Evolutionary conservation across 192 early-diverging fungal genomes (phyloP), one percentile per base, ranked within the genome.

Genomic region (Entrophospora sp.): DNA sequence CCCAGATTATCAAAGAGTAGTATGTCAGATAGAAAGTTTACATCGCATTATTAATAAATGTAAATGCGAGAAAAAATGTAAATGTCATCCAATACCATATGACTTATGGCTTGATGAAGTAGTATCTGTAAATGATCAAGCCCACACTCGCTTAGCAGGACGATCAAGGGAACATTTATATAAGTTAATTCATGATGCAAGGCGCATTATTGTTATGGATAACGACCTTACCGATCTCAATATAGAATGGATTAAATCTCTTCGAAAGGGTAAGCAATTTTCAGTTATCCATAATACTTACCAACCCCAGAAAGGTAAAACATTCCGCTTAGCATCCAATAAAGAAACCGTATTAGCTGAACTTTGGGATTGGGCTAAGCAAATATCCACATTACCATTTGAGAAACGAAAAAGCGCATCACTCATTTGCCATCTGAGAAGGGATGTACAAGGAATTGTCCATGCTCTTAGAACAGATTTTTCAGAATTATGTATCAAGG

Each of bases 21-120:
- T 53, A 32, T 53, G 25, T 32, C 20, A 27, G 51, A 25, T 53
- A 27, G 51, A 53, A 53, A 53, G 51, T 53, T 53, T 53, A 53
- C 12, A 53, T 12, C 25, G 51, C 25, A 53, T 53, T 53, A 53
- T 16, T 53, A 53, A 53, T 53, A 53, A 53, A 53, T 53, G 12
- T 53, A 53, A 53, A 53, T 53, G 25, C 27, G 51, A 53, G 18
- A 53, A 53, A 53, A 27, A 53, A 27, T 27, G 25, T 53, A 53
- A 53, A 53, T 53, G 51, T 53, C 3, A 5, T 53, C 51, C 51
- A 53, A 53, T 25, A 25, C 51, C 51, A 25, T 53, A 53, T 27
- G n/a, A n/a, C n/a, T n/a, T n/a, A n/a, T n/a, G n/a, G n/a, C n/a
- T n/a, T n/a, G n/a, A n/a, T n/a, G n/a, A n/a, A n/a, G n/a, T n/a